Evolutionary conservation across 2,329 filamentous ascomycete genomes (phyloP), one percentile per base, ranked within the genome.

Genomic region (Hypoxylon sp.): DNA sequence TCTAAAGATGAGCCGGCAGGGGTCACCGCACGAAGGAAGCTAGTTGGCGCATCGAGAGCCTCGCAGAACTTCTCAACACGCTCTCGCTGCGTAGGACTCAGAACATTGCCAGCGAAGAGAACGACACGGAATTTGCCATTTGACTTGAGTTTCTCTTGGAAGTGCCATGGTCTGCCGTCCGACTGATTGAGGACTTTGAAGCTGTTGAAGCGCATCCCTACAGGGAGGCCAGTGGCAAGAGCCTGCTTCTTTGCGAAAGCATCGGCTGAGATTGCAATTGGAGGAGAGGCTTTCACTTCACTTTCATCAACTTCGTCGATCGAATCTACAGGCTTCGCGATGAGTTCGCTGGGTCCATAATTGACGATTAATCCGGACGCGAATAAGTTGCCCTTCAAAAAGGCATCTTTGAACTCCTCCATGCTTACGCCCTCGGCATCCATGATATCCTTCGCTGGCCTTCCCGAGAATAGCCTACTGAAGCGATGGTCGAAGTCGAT

Each of bases 401-500:
- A 90, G 0, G 85, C 85, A 0, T 85, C 78, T 71, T 90, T 88
- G 80, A 92, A 91, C 35, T 86, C 86, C 0, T 85, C 83, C 86
- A 91, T 88, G 69, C 81, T 87, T 61, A 91, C 85, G 0, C 89
- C 88, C 52, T 85, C 85, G 65, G 86, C 85, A 69, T 91, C 88
- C 79, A 71, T 68, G 15, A 69, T 24, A 31, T 71, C 71, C 31
- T 71, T 71, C 2, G 71, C 71, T 46, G 71, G 71, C 13, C 68
- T 63, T 13, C 71, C 71, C 1, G 84, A 85, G 75, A 89, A 90
- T 0, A 90, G 80, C 1, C 84, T 80, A 4, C 84, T 85, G 70
- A 89, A 88, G 37, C 81, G 82, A 63, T 87, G 85, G 72, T 91
- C 88, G 67, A 91, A 89, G 6, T 84, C 82, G 67, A 93, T 92